A percentile compares a stretch with the other conserved stretches of the same genome.
phyloP scores from a whole-genome alignment of 305 asterid species.

The Solanum aculeatissimum region DNA sequence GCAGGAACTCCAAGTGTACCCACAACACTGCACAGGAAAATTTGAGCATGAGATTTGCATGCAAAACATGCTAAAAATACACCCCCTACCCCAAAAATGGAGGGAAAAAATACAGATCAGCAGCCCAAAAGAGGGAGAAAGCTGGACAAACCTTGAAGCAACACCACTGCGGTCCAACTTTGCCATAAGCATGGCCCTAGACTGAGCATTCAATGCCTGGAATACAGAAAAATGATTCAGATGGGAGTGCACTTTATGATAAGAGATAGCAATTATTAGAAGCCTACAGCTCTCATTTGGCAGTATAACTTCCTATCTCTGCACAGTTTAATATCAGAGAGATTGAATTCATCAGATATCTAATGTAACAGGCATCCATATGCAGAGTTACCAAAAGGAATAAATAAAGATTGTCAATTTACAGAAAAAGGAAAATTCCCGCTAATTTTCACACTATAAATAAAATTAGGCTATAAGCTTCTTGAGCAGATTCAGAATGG shows the following conservation, averaged over 20 bases:
- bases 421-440: neutral
- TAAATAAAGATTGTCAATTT: neutral
- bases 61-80: neutral
- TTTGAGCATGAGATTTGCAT: neutral
- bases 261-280: neutral
- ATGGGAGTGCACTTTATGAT: neutral
- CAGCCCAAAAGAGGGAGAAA: neutral
- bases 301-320: neutral
- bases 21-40: conserved; percentile 34
- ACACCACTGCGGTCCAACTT: conserved; percentile 91
- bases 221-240: neutral
- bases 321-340: neutral
- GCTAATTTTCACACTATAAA: neutral
- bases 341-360: neutral
- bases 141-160: conserved; percentile 54
- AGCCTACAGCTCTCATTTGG: neutral
- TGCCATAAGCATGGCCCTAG: conserved; percentile 92
- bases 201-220: conserved; percentile 91
- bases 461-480: neutral
- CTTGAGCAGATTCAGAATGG: neutral
- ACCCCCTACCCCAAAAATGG: neutral
- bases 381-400: neutral
- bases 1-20: conserved; percentile 64
- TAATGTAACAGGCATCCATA: neutral
- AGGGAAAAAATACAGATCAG: neutral